These are phyloP conservation scores for Aspergillus pseudonomiae DNA, from an alignment of 2,329 filamentous ascomycete species.

Conservation along the genomic window DNA sequence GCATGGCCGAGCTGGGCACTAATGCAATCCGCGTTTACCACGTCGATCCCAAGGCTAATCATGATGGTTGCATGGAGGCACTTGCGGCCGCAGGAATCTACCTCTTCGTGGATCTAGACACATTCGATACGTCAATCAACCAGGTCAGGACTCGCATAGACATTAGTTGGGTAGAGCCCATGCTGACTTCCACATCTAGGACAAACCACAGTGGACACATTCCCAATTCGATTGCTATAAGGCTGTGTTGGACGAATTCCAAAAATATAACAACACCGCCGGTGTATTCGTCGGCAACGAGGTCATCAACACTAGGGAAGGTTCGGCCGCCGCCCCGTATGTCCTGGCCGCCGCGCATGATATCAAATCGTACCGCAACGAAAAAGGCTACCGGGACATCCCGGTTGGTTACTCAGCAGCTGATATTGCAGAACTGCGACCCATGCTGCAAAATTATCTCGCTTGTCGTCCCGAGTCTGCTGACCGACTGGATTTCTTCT, in stretches of 20 bases:
- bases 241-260: conserved; percentile 76
- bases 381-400: conserved; percentile 76
- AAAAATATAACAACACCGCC: conserved; percentile 75
- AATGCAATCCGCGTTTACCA: conserved; percentile 90
- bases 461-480: conserved; percentile 71
- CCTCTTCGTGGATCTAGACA: conserved; percentile 76
- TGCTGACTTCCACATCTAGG: conserved; percentile 41
- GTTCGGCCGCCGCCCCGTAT: conserved; percentile 72
- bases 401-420: conserved; percentile 87
- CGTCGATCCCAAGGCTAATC: conserved; percentile 71
- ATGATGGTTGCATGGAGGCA: conserved; percentile 77
- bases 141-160: conserved; percentile 33
- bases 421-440: conserved; percentile 72
- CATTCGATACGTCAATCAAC: conserved; percentile 49
- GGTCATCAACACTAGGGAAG: conserved; percentile 59
- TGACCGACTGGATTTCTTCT: conserved; percentile 80
- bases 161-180: background rate
- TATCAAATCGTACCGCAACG: conserved; percentile 77
- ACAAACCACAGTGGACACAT: conserved; percentile 69
- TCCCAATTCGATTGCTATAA: conserved; percentile 70
- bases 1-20: conserved; percentile 79
- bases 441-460: conserved; percentile 72
- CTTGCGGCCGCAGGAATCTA: conserved; percentile 83
- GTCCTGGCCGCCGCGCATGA: conserved; percentile 81
- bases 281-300: conserved; percentile 91